Conservation (phyloP, 257 asterid species). For the Capsicum pubescens region DNA sequence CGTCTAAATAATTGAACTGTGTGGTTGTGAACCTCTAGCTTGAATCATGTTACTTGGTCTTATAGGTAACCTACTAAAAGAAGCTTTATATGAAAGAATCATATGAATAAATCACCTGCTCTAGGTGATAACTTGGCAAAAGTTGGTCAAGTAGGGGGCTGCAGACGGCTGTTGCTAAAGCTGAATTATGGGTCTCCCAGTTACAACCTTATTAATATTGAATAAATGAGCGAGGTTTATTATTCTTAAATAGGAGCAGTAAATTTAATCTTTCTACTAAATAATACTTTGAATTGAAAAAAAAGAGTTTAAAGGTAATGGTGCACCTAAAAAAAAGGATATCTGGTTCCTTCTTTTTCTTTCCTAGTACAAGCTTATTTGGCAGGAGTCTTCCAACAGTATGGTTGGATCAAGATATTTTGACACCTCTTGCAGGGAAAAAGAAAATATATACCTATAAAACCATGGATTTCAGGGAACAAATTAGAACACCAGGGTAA, state of each 20-base stretch:
- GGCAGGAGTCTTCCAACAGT: constrained; percentile 84
- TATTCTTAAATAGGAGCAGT: not conserved
- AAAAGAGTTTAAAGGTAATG: not conserved
- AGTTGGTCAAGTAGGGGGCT: not conserved
- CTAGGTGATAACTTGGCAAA: not conserved
- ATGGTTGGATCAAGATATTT: constrained; percentile 89
- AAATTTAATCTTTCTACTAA: not conserved
- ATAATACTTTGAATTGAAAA: constrained; percentile 10
- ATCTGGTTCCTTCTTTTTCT: not conserved
- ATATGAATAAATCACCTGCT: not conserved
- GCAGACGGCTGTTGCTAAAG: not conserved
- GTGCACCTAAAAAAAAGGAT: not conserved
- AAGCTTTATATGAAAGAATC: not conserved
- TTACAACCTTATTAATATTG: not conserved
- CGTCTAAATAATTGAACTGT: not conserved
- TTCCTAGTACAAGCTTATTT: constrained; percentile 37
- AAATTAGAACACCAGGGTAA: constrained; percentile 91
- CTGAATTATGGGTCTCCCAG: not conserved
- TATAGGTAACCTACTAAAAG: not conserved
- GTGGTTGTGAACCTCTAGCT: constrained; percentile 20
- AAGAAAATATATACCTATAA: constrained; percentile 82
- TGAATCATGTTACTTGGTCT: not conserved
- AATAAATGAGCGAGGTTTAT: not conserved
- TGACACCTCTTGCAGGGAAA: constrained; percentile 93
- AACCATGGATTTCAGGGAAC: constrained; percentile 90